Percentiles rank a stretch among this genome's conserved stretches.
These are phyloP conservation scores for Detonula confervacea DNA, from an alignment of 352 stramenopile species.

Conservation along the genomic window DNA sequence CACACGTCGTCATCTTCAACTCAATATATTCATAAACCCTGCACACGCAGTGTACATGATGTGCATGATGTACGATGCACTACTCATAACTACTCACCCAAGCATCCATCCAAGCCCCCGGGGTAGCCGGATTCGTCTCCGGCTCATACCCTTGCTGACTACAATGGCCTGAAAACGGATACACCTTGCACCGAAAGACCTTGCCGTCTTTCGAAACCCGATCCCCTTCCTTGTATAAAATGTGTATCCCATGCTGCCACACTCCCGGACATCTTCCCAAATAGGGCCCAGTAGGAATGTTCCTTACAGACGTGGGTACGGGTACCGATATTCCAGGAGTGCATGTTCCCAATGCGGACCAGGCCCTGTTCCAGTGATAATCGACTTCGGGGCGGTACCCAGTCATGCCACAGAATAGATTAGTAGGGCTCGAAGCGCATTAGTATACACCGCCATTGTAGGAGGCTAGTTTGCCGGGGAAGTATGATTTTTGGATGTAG, in stretches of 20 bases:
- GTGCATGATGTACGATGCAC: too few relatives aligned
- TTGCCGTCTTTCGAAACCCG: background rate
- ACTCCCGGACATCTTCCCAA: conserved; percentile 3
- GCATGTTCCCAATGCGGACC: conserved; percentile 32
- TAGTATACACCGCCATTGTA: conserved; percentile 16
- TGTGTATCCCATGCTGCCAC: background rate
- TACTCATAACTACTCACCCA: too few relatives aligned
- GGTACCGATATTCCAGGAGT: conserved; percentile 8
- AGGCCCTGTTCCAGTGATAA: conserved; percentile 17
- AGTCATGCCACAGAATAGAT: conserved; percentile 3
- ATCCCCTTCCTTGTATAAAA: background rate
- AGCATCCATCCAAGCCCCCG: background rate
- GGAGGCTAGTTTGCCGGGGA: background rate
- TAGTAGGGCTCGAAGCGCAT: background rate
- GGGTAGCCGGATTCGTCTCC: background rate
- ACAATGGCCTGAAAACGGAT: background rate
- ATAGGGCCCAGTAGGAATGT: background rate
- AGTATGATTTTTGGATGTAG: too few relatives aligned
- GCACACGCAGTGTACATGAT: too few relatives aligned
- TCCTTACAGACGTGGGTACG: background rate
- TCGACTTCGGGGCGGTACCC: conserved; percentile 27
- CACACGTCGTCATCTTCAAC: too few relatives aligned
- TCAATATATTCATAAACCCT: too few relatives aligned
- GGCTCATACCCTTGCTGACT: background rate
- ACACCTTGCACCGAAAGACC: conserved; percentile 9